Conservation (phyloP, 768 basidiomycete species). For the Lactifluus hygrophoroides region DNA sequence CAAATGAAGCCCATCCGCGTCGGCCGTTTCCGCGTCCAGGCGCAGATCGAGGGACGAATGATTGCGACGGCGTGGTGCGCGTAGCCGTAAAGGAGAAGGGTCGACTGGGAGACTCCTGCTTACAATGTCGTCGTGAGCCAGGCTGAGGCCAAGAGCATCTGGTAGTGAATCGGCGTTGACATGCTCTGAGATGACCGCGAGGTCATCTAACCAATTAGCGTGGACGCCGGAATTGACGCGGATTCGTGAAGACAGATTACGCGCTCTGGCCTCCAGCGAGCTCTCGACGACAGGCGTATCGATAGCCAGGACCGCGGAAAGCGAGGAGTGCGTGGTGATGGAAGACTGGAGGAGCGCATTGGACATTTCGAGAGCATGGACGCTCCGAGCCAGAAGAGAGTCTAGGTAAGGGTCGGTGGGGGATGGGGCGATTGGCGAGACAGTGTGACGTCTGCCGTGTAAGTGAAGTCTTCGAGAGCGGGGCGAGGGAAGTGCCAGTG, state of each 20-base stretch:
- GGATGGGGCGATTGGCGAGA: constrained; percentile 20
- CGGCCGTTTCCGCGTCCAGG: background rate
- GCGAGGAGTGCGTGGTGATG: constrained; percentile 57
- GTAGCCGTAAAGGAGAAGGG: constrained; percentile 12
- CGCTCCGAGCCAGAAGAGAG: constrained; percentile 70
- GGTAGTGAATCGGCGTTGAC: constrained; percentile 1
- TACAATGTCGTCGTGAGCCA: constrained; percentile 12
- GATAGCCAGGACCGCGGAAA: constrained; percentile 40
- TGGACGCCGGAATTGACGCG: constrained; percentile 36
- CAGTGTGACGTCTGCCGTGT: constrained; percentile 23
- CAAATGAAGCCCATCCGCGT: constrained; percentile 33
- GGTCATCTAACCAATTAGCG: constrained; percentile 55
- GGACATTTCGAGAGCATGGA: constrained; percentile 80
- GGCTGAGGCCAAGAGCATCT: constrained; percentile 2
- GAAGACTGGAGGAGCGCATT: constrained; percentile 70
- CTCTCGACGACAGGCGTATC: constrained; percentile 38
- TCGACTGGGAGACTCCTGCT: constrained; percentile 28
- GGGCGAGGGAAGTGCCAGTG: constrained; percentile 23
- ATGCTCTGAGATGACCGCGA: constrained; percentile 40
- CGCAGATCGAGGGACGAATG: constrained; percentile 14
- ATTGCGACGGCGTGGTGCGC: background rate
- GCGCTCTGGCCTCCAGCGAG: constrained; percentile 39
- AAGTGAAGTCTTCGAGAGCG: constrained; percentile 31
- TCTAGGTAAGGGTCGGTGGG: constrained; percentile 55
- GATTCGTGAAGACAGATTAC: constrained; percentile 45